A percentile compares a stretch with the other conserved stretches of the same genome.
Conservation (phyloP, 2,329 filamentous ascomycete genomes). For the Xylaria arbuscula region DNA sequence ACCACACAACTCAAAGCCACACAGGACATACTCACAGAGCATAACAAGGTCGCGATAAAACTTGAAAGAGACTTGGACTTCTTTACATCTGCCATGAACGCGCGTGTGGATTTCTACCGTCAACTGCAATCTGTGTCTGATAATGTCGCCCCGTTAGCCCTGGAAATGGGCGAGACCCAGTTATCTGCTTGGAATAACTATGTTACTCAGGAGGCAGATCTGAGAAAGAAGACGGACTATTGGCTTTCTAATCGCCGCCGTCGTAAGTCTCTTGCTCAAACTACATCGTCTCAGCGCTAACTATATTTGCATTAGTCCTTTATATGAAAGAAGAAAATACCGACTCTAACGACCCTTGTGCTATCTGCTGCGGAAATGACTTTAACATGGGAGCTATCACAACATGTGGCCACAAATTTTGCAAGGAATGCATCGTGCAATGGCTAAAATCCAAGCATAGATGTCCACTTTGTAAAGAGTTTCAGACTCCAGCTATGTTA, state of each 20-base stretch:
- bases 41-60: conserved; percentile 60
- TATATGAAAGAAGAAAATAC: conserved; percentile 68
- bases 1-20: conserved; percentile 70
- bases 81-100: conserved; percentile 84
- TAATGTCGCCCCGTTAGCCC: conserved; percentile 74
- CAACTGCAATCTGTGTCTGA: conserved; percentile 94
- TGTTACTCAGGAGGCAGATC: conserved; percentile 59
- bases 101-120: conserved; percentile 87
- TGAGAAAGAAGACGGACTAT: conserved; percentile 69
- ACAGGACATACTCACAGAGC: conserved; percentile 63
- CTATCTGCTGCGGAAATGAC: conserved; percentile 79
- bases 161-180: conserved; percentile 67
- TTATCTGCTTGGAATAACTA: conserved; percentile 53
- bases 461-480: conserved; percentile 86
- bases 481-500: conserved; percentile 73
- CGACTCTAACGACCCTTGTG: conserved; percentile 76
- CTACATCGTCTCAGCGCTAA: conserved; percentile 28
- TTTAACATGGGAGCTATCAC: conserved; percentile 87
- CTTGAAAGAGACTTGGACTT: conserved; percentile 78
- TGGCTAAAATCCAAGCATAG: conserved; percentile 81
- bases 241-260: conserved; percentile 82
- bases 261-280: conserved; percentile 53
- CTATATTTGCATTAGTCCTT: conserved; percentile 55
- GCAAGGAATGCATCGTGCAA: conserved; percentile 82
- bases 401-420: conserved; percentile 91